Percentiles rank a stretch among this genome's conserved stretches.
phyloP scores from a whole-genome alignment of 768 basidiomycete species.

The Tylopilus cervinicoccineus region DNA sequence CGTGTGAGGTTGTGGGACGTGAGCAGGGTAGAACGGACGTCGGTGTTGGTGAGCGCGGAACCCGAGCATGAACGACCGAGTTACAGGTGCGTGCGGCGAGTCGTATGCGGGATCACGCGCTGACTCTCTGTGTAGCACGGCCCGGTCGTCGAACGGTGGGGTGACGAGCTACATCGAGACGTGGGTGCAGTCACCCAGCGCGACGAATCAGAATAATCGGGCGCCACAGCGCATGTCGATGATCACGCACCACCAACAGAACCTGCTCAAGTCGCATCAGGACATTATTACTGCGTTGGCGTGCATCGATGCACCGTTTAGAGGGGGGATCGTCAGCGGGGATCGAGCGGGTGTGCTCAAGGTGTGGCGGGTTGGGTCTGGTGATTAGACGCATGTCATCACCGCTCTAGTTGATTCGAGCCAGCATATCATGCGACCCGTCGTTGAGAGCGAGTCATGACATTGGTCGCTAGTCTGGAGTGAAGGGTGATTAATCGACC shows the following conservation, averaged over 20 bases:
- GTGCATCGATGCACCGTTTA: constrained; percentile 89
- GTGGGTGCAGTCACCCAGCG: constrained; percentile 45
- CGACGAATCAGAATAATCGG: constrained; percentile 53
- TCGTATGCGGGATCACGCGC: neutral
- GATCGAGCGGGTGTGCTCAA: constrained; percentile 89
- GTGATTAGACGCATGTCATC: constrained; percentile 29
- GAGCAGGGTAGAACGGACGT: constrained; percentile 63
- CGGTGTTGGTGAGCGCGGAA: constrained; percentile 76
- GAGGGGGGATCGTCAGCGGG: constrained; percentile 88
- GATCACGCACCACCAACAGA: constrained; percentile 80
- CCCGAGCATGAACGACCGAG: constrained; percentile 69
- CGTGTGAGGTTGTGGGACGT: constrained; percentile 89
- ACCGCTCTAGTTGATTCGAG: neutral
- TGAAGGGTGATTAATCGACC: no score
- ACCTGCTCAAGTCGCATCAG: constrained; percentile 81
- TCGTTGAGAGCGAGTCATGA: no score
- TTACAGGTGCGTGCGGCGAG: constrained; percentile 54
- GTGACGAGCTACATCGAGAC: constrained; percentile 59
- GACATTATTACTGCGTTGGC: constrained; percentile 85
- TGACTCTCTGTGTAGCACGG: constrained; percentile 24
- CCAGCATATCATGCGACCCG: no score
- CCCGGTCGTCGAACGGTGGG: constrained; percentile 36
- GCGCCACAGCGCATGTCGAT: constrained; percentile 73
- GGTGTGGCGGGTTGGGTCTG: constrained; percentile 74
- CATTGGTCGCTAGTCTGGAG: no score